A percentile compares a stretch with the other conserved stretches of the same genome.
These are phyloP conservation scores for Calonectria leucothoes DNA, from an alignment of 2,329 filamentous ascomycete species.

Conservation along the genomic window DNA sequence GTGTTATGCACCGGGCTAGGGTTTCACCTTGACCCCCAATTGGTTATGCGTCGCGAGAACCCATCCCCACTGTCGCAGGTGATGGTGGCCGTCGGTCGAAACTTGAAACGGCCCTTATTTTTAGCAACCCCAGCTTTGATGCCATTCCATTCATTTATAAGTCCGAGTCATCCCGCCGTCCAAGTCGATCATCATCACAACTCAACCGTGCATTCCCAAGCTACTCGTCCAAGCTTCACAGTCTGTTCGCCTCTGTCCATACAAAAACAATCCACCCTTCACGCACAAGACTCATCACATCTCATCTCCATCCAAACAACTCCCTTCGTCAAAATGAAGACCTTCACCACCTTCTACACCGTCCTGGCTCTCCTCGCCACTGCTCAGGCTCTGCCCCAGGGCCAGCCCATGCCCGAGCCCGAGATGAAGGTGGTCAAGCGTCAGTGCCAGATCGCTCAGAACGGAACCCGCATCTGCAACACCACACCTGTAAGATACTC, in stretches of 20 bases:
- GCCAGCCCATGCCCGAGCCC: not conserved
- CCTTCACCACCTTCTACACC: not conserved
- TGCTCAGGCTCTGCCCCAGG: not conserved
- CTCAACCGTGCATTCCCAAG: not conserved
- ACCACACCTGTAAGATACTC: not conserved
- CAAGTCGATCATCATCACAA: not conserved
- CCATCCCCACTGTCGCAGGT: constrained; percentile 3
- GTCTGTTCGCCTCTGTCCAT: not conserved
- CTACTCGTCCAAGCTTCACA: not conserved
- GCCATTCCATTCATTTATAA: not conserved
- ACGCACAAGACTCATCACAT: not conserved
- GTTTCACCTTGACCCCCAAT: constrained; percentile 4
- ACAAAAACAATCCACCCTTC: not conserved
- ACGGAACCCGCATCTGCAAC: not conserved
- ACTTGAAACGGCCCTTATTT: constrained; percentile 2
- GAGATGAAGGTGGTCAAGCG: not conserved
- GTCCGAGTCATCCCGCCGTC: not conserved
- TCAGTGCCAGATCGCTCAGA: not conserved
- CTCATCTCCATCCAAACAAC: too few relatives aligned
- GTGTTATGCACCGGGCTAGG: not conserved
- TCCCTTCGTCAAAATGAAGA: not conserved
- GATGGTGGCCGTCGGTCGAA: not conserved
- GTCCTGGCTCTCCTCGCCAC: not conserved
- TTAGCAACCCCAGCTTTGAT: not conserved
- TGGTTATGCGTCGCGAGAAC: constrained; percentile 3